Conservation (phyloP, 371 early-diverging fungal species). For the Lichtheimia corymbifera region DNA sequence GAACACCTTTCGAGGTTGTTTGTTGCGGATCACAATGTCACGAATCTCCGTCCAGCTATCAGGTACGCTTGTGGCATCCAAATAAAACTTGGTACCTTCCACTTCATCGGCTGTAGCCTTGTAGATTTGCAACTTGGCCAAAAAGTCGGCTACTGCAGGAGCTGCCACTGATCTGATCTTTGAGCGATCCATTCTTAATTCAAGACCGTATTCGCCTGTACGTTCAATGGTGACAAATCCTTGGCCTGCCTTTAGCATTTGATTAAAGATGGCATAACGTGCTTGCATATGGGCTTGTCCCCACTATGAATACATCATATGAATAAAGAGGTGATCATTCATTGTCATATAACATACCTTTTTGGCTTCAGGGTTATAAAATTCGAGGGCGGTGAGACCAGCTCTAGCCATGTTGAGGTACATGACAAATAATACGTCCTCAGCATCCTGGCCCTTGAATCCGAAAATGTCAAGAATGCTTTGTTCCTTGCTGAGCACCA, state of each 20-base stretch:
- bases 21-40: slow-evolving; percentile 54
- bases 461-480: slow-evolving; percentile 58
- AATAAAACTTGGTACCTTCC: slow-evolving; percentile 48
- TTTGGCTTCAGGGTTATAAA: slow-evolving; percentile 50
- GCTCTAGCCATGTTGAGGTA: slow-evolving; percentile 66
- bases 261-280: slow-evolving; percentile 60
- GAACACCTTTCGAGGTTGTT: slow-evolving; percentile 61
- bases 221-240: slow-evolving; percentile 37
- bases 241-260: slow-evolving; percentile 53
- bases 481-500: slow-evolving; percentile 46
- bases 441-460: slow-evolving; percentile 45
- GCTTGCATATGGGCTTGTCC: slow-evolving; percentile 71
- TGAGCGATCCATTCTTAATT: slow-evolving; percentile 50
- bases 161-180: slow-evolving; percentile 55
- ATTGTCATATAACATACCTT: slow-evolving; percentile 27
- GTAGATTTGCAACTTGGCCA: slow-evolving; percentile 57
- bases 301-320: slow-evolving; percentile 22
- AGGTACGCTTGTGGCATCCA: slow-evolving; percentile 52
- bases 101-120: slow-evolving; percentile 61
- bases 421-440: slow-evolving; percentile 54
- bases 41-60: slow-evolving; percentile 50
- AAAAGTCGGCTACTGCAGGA: slow-evolving; percentile 55
- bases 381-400: slow-evolving; percentile 56
- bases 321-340: neutral
- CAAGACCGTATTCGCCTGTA: slow-evolving; percentile 33